Percentiles rank a stretch among this genome's conserved stretches.
These are phyloP conservation scores for Sporothrix globosa DNA, from an alignment of 2,329 filamentous ascomycete genomes.

Conservation along the genomic window DNA sequence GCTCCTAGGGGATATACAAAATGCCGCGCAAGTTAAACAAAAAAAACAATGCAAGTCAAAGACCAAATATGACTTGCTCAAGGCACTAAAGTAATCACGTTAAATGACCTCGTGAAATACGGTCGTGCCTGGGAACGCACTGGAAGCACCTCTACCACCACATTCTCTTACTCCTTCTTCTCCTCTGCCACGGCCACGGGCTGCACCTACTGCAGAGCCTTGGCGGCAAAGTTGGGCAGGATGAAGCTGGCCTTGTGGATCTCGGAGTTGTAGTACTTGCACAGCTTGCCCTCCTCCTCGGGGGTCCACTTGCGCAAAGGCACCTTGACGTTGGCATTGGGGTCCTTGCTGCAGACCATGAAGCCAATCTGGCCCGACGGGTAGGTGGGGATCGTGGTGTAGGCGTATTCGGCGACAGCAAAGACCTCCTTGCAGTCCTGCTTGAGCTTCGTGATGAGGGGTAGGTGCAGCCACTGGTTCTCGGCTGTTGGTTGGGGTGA, in stretches of 20 bases:
- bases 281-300: slow-evolving; percentile 90
- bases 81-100: too few relatives aligned
- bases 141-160: neutral
- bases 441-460: slow-evolving; percentile 92
- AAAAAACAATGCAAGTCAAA: slow-evolving; percentile 11
- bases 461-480: slow-evolving; percentile 98
- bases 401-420: slow-evolving; percentile 96
- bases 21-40: slow-evolving; percentile 24
- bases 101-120: neutral
- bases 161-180: neutral
- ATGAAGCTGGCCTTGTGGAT: slow-evolving; percentile 95
- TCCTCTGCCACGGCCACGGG: neutral
- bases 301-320: slow-evolving; percentile 78
- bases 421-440: slow-evolving; percentile 97
- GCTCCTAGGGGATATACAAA: slow-evolving; percentile 16
- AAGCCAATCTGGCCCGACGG: slow-evolving; percentile 99
- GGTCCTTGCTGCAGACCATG: slow-evolving; percentile 99
- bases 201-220: slow-evolving; percentile 62
- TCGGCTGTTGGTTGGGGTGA: slow-evolving; percentile 66
- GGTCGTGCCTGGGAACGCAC: neutral
- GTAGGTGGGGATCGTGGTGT: slow-evolving; percentile 99
- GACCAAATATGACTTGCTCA: slow-evolving; percentile 16
- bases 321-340: slow-evolving; percentile 77
- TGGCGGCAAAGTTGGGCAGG: slow-evolving; percentile 88
- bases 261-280: slow-evolving; percentile 96